A percentile compares a stretch with the other conserved stretches of the same genome.
phyloP scores from a whole-genome alignment of 2,329 filamentous ascomycete species.

The Claviceps arundinis region DNA sequence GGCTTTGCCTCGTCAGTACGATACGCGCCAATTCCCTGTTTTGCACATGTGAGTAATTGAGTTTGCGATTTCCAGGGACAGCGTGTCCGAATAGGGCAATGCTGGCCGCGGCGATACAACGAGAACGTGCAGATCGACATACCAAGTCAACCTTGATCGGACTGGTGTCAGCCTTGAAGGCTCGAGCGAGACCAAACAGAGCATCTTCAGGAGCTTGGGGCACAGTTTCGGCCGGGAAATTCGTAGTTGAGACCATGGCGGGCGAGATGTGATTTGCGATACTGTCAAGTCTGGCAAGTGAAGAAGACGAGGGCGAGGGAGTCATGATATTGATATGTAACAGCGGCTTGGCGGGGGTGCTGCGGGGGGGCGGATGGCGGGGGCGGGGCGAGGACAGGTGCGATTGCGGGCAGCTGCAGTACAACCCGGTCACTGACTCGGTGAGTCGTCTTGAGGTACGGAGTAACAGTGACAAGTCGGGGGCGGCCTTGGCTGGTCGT shows the following conservation, averaged over 20 bases:
- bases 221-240: slow-evolving; percentile 64
- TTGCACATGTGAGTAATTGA: neutral
- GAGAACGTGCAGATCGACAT: slow-evolving; percentile 17
- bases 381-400: neutral
- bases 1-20: slow-evolving; percentile 91
- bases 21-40: slow-evolving; percentile 73
- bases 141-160: slow-evolving; percentile 86
- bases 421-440: neutral
- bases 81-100: too few relatives aligned
- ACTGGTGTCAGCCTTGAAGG: slow-evolving; percentile 66
- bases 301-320: slow-evolving; percentile 22
- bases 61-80: too few relatives aligned
- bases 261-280: slow-evolving; percentile 61
- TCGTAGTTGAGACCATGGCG: slow-evolving; percentile 36
- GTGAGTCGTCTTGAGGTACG: too few relatives aligned
- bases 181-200: slow-evolving; percentile 83
- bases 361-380: neutral
- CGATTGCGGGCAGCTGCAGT: neutral
- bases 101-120: too few relatives aligned
- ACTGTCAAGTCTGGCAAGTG: slow-evolving; percentile 42
- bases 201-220: slow-evolving; percentile 90
- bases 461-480: too few relatives aligned
- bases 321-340: slow-evolving; percentile 5
- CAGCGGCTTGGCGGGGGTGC: slow-evolving; percentile 3
- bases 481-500: too few relatives aligned